Evolutionary conservation across 257 asterid species (phyloP).

Genomic region (Thymus quinquecostatus): DNA sequence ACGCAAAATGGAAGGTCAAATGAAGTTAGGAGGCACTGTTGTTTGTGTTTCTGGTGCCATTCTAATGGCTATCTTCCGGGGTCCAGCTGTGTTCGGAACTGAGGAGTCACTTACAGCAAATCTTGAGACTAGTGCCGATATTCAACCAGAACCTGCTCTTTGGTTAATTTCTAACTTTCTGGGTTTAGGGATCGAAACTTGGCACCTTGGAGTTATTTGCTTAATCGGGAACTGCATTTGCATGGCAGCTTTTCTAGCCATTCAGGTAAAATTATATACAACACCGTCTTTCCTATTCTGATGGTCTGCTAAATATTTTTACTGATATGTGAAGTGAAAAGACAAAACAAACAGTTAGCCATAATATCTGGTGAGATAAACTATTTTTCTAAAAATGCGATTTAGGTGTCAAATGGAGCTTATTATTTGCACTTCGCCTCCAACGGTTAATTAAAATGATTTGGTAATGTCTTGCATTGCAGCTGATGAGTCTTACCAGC

Average conservation of each 20-base stretch:
- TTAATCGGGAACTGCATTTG: constrained; percentile 89
- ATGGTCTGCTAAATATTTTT: not conserved
- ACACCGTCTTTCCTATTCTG: not conserved
- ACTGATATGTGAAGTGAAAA: not conserved
- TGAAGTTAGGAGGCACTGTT: constrained; percentile 79
- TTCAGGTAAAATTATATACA: constrained; percentile 60
- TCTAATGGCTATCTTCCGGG: constrained; percentile 81
- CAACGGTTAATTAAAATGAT: not conserved
- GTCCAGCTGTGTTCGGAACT: constrained; percentile 74
- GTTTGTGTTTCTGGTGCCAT: constrained; percentile 86
- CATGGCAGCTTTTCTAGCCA: constrained; percentile 76
- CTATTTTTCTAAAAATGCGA: not conserved
- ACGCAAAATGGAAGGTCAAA: constrained; percentile 70
- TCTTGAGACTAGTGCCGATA: constrained; percentile 54
- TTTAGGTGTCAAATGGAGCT: not conserved
- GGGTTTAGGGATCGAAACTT: constrained; percentile 64
- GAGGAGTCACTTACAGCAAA: constrained; percentile 42
- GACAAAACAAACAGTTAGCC: not conserved
- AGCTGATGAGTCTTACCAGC: not conserved
- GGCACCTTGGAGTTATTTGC: constrained; percentile 91
- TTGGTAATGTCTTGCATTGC: not conserved
- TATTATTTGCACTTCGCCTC: not conserved
- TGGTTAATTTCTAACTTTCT: constrained; percentile 60
- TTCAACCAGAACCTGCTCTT: constrained; percentile 70
- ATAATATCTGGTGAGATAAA: not conserved